Conservation (phyloP, 208 protist species). For the Naegleria fowleri region DNA sequence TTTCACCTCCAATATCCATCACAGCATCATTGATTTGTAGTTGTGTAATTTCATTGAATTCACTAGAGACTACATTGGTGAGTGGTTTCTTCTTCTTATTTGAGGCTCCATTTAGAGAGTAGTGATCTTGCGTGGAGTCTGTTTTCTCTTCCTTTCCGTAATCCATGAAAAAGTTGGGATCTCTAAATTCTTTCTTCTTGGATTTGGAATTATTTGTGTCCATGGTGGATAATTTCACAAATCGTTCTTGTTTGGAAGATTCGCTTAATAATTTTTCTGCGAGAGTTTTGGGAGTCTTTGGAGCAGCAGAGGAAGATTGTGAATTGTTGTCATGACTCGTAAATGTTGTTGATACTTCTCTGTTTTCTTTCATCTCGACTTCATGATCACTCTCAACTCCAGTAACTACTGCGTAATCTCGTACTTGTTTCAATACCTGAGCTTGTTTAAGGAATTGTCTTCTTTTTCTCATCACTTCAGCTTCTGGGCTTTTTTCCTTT, state of each 20-base stretch:
- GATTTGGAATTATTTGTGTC: background rate
- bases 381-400: background rate
- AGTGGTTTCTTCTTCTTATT: background rate
- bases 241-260: background rate
- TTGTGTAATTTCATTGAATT: background rate
- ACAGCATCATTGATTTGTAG: background rate
- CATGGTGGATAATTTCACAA: background rate
- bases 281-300: background rate
- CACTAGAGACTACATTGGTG: too few species aligned
- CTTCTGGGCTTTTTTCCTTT: background rate
- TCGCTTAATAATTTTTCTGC: background rate
- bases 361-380: background rate
- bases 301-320: background rate
- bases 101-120: background rate
- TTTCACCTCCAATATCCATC: conserved; percentile 1
- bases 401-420: background rate
- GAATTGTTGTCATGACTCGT: background rate
- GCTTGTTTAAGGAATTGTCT: background rate
- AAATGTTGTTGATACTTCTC: background rate
- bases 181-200: background rate
- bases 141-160: background rate
- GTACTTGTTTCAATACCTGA: background rate
- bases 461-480: conserved; percentile 8
- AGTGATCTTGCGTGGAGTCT: background rate
- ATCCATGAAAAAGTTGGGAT: conserved; percentile 12